These are phyloP conservation scores for Borovskyia barvae DNA, from an alignment of 208 protist genomes.

Conservation along the genomic window DNA sequence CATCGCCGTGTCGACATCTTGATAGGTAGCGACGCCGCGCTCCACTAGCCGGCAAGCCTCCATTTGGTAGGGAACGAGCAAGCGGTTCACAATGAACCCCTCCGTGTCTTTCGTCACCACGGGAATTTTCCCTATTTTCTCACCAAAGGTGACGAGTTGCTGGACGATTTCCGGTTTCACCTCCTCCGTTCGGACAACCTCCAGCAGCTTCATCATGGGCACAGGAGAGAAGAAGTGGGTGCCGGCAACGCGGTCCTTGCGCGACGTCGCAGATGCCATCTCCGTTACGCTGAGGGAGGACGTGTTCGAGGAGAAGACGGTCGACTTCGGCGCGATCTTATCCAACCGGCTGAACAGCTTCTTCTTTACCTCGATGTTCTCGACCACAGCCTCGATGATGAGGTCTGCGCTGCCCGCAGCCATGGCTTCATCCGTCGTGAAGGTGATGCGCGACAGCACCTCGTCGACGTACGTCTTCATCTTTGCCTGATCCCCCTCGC, in stretches of 20 bases:
- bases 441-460: conserved; percentile 46
- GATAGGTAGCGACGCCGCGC: conserved; percentile 61
- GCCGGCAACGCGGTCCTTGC: conserved; percentile 70
- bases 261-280: conserved; percentile 51
- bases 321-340: conserved; percentile 44
- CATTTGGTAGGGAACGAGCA: conserved; percentile 80
- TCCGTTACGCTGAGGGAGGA: conserved; percentile 73
- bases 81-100: conserved; percentile 91
- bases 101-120: conserved; percentile 79
- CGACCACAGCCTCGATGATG: conserved; percentile 65
- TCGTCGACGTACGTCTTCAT: conserved; percentile 43
- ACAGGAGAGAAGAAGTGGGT: conserved; percentile 93
- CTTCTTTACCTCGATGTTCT: conserved; percentile 68
- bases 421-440: conserved; percentile 48
- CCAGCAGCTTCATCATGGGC: conserved; percentile 89
- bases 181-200: conserved; percentile 71
- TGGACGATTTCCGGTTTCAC: conserved; percentile 48
- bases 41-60: conserved; percentile 81
- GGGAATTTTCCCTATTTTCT: conserved; percentile 60
- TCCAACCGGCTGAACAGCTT: conserved; percentile 51
- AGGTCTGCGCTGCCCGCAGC: conserved; percentile 44
- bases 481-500: conserved; percentile 36
- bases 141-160: conserved; percentile 42
- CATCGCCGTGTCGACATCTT: conserved; percentile 89
- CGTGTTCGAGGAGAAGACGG: conserved; percentile 88